phyloP scores from a whole-genome alignment of 1,139 yeast genomes.

The Magnusiomyces ingens region DNA sequence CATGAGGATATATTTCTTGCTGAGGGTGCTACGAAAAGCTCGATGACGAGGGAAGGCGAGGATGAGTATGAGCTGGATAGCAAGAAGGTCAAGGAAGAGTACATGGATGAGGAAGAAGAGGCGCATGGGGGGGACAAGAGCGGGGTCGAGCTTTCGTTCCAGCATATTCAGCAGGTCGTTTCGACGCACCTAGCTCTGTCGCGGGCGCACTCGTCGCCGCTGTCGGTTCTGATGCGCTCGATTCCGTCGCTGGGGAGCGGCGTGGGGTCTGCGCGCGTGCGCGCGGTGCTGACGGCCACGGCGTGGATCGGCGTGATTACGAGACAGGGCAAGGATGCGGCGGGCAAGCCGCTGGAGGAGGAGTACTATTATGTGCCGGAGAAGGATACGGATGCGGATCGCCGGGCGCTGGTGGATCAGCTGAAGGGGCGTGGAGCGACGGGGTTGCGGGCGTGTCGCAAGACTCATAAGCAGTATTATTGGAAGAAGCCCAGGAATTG shows the following conservation, averaged over 20 bases:
- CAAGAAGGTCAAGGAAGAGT: not conserved
- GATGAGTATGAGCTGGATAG: not conserved
- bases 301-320: slow-evolving; percentile 74
- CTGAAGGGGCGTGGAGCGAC: slow-evolving; percentile 53
- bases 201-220: slow-evolving; percentile 78
- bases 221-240: slow-evolving; percentile 58
- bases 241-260: slow-evolving; percentile 20
- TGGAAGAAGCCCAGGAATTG: slow-evolving; percentile 20
- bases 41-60: no score
- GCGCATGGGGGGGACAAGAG: not conserved
- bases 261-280: slow-evolving; percentile 28
- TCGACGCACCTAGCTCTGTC: slow-evolving; percentile 88
- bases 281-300: slow-evolving; percentile 40
- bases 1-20: no score
- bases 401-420: slow-evolving; percentile 64
- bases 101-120: not conserved
- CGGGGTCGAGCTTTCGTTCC: not conserved
- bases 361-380: slow-evolving; percentile 89
- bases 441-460: slow-evolving; percentile 78
- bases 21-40: no score
- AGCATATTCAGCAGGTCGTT: slow-evolving; percentile 33
- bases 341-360: slow-evolving; percentile 88
- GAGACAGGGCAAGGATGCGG: slow-evolving; percentile 91
- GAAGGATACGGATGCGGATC: slow-evolving; percentile 61
- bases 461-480: slow-evolving; percentile 72